Percentiles rank a stretch among this genome's conserved stretches.
phyloP scores from a whole-genome alignment of 805 yeast species.

The Myxozyma neotropica region DNA sequence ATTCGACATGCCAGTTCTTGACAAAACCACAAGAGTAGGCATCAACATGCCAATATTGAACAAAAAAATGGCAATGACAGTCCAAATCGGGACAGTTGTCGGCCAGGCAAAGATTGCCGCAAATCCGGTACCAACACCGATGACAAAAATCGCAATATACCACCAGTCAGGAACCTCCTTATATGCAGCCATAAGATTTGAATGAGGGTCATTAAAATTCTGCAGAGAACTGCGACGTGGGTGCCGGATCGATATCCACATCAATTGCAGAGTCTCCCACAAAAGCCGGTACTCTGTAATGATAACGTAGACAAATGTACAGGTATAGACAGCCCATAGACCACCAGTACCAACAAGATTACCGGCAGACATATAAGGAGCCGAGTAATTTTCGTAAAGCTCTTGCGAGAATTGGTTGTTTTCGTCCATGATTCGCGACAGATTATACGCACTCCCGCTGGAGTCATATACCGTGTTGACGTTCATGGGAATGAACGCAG shows the following conservation, averaged over 20 bases:
- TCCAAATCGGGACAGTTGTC: constrained; percentile 45
- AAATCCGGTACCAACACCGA: constrained; percentile 52
- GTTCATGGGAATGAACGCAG: constrained; percentile 55
- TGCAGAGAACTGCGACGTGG: constrained; percentile 39
- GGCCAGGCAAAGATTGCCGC: constrained; percentile 39
- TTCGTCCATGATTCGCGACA: constrained; percentile 50
- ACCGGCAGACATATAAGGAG: constrained; percentile 62
- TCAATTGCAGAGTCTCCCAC: constrained; percentile 45
- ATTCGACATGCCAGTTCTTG: constrained; percentile 47
- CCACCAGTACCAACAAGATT: constrained; percentile 45
- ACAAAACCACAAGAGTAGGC: constrained; percentile 41
- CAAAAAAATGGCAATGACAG: constrained; percentile 40
- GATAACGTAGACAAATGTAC: constrained; percentile 14
- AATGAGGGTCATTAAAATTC: constrained; percentile 40
- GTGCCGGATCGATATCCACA: constrained; percentile 21
- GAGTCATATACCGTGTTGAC: constrained; percentile 44
- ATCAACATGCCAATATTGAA: constrained; percentile 37
- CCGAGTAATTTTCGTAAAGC: constrained; percentile 54
- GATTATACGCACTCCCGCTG: constrained; percentile 48
- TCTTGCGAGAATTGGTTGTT: constrained; percentile 49
- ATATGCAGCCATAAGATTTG: constrained; percentile 10
- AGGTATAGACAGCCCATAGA: constrained; percentile 15
- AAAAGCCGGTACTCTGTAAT: constrained; percentile 17
- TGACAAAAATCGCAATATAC: constrained; percentile 51
- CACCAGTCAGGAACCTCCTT: constrained; percentile 53